Evolutionary conservation across 2,329 filamentous ascomycete genomes (phyloP), one percentile per base, ranked within the genome.

Genomic region (Davidsoniella eucalypti): DNA sequence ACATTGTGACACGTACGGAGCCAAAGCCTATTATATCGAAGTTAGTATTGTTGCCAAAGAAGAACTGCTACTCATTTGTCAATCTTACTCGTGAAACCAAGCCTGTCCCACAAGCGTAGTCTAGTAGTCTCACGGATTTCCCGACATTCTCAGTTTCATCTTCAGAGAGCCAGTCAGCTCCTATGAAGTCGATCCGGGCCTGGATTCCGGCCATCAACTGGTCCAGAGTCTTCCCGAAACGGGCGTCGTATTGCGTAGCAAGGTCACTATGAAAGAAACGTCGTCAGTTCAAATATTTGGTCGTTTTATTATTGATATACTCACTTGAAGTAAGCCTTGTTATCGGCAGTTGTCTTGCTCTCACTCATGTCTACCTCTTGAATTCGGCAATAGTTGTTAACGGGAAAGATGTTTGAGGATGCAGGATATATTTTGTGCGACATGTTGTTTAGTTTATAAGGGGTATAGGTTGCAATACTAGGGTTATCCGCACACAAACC

Each of bases 91-190:
- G 70, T 10, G 80, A 81, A 55, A 84, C 68, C 50, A 76, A 63
- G 2, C 82, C 82, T 5, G 80, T 80, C 7, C 84, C 84, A 59
- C 83, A 87, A 14, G 84, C 84, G 62, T 87, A 88, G 60, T 88
- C 84, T 2, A 87, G 67, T 17, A 86, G 63, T 43, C 72, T 71
- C 40, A 77, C 67, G 51, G 57, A 59, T 58, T 57, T 65, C 44
- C 54, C 56, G 10, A 54, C 56, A 8, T 60, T 58, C 9, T 64
- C 61, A 7, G 63, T 63, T 4, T 67, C 68, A 12, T 63, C 62
- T 4, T 67, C 68, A 16, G 63, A 61, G 42, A 64, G 62, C 65
- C 76, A 79, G 49, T 73, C 68, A 21, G 76, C 71, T 40, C 76
- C 78, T 52, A 85, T 73, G 67, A 82, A 84, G 48, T 71, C 67